phyloP scores from a whole-genome alignment of 768 basidiomycete genomes.

The Hirschioporus abietinus region DNA sequence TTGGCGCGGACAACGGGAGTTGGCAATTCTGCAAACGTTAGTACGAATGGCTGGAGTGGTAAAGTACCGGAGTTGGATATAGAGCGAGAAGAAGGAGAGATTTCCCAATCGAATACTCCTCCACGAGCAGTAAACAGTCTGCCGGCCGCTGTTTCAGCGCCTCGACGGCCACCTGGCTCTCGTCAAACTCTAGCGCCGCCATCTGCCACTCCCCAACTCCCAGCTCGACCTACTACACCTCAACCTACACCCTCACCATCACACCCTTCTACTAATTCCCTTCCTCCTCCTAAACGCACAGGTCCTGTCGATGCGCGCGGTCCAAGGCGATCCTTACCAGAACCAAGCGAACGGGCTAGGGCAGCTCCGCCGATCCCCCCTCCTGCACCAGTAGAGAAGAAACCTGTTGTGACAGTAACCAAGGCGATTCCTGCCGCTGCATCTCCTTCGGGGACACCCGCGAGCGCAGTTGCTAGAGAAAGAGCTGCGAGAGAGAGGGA shows the following conservation, averaged over 20 bases:
- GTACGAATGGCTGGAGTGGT: constrained; percentile 42
- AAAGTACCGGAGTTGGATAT: constrained; percentile 24
- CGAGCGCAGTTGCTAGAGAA: constrained; percentile 22
- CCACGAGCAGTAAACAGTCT: constrained; percentile 6
- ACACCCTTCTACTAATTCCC: constrained; percentile 12
- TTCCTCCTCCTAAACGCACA: constrained; percentile 21
- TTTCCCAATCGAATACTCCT: constrained; percentile 15
- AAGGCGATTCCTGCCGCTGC: constrained; percentile 18
- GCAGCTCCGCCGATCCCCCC: constrained; percentile 25
- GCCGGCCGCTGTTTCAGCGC: constrained; percentile 18
- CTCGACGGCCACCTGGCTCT: constrained; percentile 42
- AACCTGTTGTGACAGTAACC: constrained; percentile 17
- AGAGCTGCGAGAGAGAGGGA: constrained; percentile 11
- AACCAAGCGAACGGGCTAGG: constrained; percentile 29
- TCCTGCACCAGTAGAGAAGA: constrained; percentile 23
- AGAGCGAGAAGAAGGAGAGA: constrained; percentile 22
- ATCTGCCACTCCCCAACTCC: constrained; percentile 18
- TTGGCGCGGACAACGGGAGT: constrained; percentile 13
- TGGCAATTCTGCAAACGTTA: constrained; percentile 19
- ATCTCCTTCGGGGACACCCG: constrained; percentile 18
- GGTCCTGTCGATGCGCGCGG: constrained; percentile 24
- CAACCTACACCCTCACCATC: constrained; percentile 13
- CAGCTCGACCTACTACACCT: constrained; percentile 10
- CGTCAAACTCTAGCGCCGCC: constrained; percentile 37
- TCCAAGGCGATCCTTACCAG: constrained; percentile 22